Conservation (phyloP, 352 stramenopile genomes). For the Thalassiosira hispida region DNA sequence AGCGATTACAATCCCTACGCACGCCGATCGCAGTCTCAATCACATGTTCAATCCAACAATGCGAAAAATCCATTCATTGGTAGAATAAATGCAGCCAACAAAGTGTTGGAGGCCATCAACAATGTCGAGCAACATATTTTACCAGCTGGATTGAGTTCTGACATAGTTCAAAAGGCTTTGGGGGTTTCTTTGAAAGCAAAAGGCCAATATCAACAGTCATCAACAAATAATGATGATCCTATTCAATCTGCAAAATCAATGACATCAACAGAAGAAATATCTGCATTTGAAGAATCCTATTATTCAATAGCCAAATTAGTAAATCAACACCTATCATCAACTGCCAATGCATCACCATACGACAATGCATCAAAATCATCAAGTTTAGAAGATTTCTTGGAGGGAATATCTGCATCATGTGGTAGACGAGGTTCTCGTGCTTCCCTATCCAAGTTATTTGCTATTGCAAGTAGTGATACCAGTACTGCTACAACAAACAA, state of each 20-base stretch:
- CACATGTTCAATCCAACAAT: not conserved
- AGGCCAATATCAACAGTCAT: not conserved
- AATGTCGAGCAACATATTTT: constrained; percentile 51
- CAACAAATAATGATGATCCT: constrained; percentile 19
- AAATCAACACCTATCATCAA: constrained; percentile 14
- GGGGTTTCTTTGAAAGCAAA: constrained; percentile 6
- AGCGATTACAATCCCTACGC: constrained; percentile 40
- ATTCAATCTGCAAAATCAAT: constrained; percentile 26
- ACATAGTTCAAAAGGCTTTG: constrained; percentile 27
- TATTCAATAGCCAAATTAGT: constrained; percentile 41
- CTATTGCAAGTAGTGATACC: constrained; percentile 10
- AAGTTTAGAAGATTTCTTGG: constrained; percentile 60
- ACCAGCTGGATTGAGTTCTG: constrained; percentile 26
- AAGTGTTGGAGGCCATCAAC: constrained; percentile 30
- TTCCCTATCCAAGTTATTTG: constrained; percentile 42
- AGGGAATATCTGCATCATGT: constrained; percentile 47
- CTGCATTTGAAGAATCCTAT: constrained; percentile 30
- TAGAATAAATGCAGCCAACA: constrained; percentile 7
- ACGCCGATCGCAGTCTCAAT: constrained; percentile 1
- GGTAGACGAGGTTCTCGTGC: constrained; percentile 49
- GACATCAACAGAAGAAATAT: constrained; percentile 41
- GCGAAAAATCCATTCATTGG: not conserved
- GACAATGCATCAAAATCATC: constrained; percentile 16
- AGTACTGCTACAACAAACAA: constrained; percentile 1
- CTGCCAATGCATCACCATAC: not conserved